A percentile compares a stretch with the other conserved stretches of the same genome.
These are phyloP conservation scores for Fonsecaea pedrosoi DNA, from an alignment of 2,329 filamentous ascomycete genomes.

Conservation along the genomic window DNA sequence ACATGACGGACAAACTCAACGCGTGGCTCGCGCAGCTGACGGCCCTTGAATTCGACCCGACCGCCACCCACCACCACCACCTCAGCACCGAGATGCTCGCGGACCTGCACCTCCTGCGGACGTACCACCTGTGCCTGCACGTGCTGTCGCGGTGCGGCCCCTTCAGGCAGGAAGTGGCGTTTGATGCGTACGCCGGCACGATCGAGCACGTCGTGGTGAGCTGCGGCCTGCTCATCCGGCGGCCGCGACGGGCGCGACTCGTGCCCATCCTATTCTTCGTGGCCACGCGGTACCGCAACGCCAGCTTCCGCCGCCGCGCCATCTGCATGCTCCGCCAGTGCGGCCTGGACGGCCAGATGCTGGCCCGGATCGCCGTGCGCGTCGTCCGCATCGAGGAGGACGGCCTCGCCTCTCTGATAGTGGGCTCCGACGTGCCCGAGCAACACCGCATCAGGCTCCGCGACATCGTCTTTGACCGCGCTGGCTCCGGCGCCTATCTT, in stretches of 20 bases:
- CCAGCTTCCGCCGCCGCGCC: slow-evolving; percentile 26
- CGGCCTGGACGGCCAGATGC: slow-evolving; percentile 26
- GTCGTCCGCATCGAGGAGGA: slow-evolving; percentile 31
- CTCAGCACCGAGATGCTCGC: not conserved
- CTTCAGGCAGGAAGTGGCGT: slow-evolving; percentile 25
- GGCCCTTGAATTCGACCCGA: slow-evolving; percentile 11
- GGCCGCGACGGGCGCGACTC: not conserved
- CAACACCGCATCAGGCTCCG: slow-evolving; percentile 22
- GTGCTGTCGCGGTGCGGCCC: slow-evolving; percentile 32
- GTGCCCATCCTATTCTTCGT: slow-evolving; percentile 33
- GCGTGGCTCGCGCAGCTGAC: slow-evolving; percentile 25
- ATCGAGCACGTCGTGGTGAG: slow-evolving; percentile 26
- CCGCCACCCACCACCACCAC: not conserved
- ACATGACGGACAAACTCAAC: slow-evolving; percentile 26
- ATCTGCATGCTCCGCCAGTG: slow-evolving; percentile 23
- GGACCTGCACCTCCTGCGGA: slow-evolving; percentile 24
- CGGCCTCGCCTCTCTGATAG: slow-evolving; percentile 17
- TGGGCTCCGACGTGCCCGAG: slow-evolving; percentile 28
- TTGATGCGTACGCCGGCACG: slow-evolving; percentile 22
- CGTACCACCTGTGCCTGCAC: slow-evolving; percentile 25
- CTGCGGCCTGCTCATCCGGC: slow-evolving; percentile 13
- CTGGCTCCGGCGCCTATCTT: not conserved
- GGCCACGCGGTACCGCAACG: slow-evolving; percentile 29
- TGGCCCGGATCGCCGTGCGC: slow-evolving; percentile 24
- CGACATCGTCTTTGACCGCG: slow-evolving; percentile 6